These are phyloP conservation scores for Diphasiastrum complanatum DNA, from an alignment of 83 land plant genomes.

Conservation along the genomic window DNA sequence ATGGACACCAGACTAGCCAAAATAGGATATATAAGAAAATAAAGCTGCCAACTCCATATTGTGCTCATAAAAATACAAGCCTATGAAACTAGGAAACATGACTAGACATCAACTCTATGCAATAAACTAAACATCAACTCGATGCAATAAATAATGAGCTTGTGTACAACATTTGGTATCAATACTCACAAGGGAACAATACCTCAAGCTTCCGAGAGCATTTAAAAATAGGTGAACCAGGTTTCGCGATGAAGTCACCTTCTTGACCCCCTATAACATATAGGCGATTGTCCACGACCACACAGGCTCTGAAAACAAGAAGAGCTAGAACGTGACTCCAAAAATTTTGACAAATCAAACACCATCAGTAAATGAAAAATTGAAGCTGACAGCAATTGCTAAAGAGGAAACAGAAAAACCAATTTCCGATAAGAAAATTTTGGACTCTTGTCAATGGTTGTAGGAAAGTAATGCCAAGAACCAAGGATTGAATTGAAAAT, in stretches of 20 bases:
- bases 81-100: too few species aligned
- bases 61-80: too few species aligned
- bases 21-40: too few species aligned
- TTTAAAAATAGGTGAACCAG: slow-evolving; percentile 92
- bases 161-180: not conserved
- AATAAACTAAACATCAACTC: not conserved
- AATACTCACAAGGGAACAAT: not conserved
- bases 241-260: slow-evolving; percentile 96
- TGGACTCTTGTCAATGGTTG: too few species aligned
- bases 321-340: not conserved
- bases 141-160: not conserved
- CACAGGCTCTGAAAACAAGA: slow-evolving; percentile 63
- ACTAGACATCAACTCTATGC: not conserved
- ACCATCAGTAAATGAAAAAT: slow-evolving; percentile 3
- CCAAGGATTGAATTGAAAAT: too few species aligned
- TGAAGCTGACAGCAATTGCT: too few species aligned
- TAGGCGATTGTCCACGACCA: slow-evolving; percentile 63
- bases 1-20: too few species aligned
- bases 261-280: slow-evolving; percentile 96
- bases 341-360: not conserved
- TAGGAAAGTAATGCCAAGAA: too few species aligned
- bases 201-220: slow-evolving; percentile 89
- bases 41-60: too few species aligned
- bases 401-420: too few species aligned
- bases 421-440: too few species aligned